Percentiles rank a stretch among this genome's conserved stretches.
Evolutionary conservation across 1,284 basidiomycete species (phyloP).

Genomic region (Trichosporon sp.): DNA sequence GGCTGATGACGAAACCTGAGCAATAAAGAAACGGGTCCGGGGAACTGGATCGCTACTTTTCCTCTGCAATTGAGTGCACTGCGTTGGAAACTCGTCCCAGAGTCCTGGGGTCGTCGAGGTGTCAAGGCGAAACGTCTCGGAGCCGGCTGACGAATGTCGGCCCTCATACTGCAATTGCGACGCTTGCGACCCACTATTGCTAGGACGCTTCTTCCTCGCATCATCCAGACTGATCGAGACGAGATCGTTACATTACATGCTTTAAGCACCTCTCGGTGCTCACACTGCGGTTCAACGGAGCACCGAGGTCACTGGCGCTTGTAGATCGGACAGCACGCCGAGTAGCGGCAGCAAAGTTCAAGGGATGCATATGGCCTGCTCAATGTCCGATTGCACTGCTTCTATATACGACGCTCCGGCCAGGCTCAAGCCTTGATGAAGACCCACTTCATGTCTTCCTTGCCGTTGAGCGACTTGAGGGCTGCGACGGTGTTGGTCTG

Average conservation of each 20-base stretch:
- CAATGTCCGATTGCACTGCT: conserved; percentile 1
- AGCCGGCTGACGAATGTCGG: not conserved
- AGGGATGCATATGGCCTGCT: not conserved
- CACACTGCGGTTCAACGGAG: not conserved
- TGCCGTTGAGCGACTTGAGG: not conserved
- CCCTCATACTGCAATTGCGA: not conserved
- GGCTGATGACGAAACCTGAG: not conserved
- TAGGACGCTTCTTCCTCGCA: not conserved
- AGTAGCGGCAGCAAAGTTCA: not conserved
- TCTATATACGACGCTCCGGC: not conserved
- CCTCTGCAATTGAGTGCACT: not conserved
- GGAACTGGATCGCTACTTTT: not conserved
- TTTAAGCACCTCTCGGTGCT: not conserved
- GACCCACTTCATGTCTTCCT: not conserved
- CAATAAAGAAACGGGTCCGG: not conserved
- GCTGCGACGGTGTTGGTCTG: not conserved
- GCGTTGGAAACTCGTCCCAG: not conserved
- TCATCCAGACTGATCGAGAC: not conserved
- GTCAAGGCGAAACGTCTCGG: not conserved
- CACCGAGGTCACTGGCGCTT: not conserved
- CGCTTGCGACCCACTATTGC: not conserved
- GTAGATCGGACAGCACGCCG: not conserved
- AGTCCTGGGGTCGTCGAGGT: not conserved
- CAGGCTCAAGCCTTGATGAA: conserved; percentile 11
- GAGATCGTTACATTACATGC: not conserved